phyloP scores from a whole-genome alignment of 2,329 filamentous ascomycete species.

The Colletotrichum tropicale region DNA sequence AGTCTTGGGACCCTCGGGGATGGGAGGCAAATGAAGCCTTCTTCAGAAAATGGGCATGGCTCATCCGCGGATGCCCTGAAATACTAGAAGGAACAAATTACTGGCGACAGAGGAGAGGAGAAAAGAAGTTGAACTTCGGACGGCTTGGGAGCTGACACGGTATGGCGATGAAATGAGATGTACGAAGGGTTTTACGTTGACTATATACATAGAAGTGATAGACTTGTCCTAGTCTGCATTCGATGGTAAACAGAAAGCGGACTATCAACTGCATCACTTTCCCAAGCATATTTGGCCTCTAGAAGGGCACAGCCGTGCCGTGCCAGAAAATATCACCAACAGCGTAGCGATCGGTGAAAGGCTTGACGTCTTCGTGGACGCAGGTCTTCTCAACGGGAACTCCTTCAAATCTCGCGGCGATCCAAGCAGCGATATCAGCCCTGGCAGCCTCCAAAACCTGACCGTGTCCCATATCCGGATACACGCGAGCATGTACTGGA shows the following conservation, averaged over 20 bases:
- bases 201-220: neutral
- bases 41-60: constrained; percentile 46
- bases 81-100: constrained; percentile 39
- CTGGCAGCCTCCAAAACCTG: constrained; percentile 1
- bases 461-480: neutral
- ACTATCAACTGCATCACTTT: neutral
- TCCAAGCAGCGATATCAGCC: neutral
- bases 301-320: neutral
- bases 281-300: neutral
- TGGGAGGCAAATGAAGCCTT: constrained; percentile 54
- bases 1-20: constrained; percentile 43
- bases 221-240: neutral
- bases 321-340: neutral
- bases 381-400: neutral
- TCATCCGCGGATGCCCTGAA: constrained; percentile 39
- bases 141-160: neutral
- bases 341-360: neutral
- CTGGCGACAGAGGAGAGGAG: constrained; percentile 28
- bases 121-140: neutral
- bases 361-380: neutral
- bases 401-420: neutral
- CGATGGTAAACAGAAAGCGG: neutral
- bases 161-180: neutral
- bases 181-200: neutral
- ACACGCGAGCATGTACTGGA: neutral